Evolutionary conservation across 2,329 filamentous ascomycete genomes (phyloP), one percentile per base, ranked within the genome.

Genomic region (Berkeleyomyces rouxiae): DNA sequence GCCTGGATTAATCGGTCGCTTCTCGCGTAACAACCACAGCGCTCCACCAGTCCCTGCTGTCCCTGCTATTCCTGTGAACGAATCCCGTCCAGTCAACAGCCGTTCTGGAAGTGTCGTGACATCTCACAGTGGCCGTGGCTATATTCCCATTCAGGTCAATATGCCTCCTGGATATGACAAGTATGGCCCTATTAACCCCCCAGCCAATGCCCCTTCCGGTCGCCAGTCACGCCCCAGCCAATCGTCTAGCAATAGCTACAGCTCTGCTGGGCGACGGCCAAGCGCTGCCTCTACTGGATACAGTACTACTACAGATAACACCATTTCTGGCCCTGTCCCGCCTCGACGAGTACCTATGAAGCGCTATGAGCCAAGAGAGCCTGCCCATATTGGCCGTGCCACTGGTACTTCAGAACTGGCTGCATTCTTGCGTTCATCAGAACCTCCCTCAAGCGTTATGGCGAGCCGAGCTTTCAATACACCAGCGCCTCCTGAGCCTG

Each of bases 371-470:
- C 77, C 81, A 2, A 76, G 80, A 55, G 81, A 83, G 3, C 73
- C 80, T 2, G 72, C 74, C 43, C 70, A 71, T n/a, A 67, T 71
- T 3, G 71, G 71, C 5, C 73, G 72, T n/a, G 71, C 71, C 51
- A 87, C 73, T n/a, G 72, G 74, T 55, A 90, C 85, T 1, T 79
- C 80, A 16, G 87, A 90, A 59, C 73, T 92, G 53, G 87, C 88
- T 0, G 82, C 83, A 60, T 92, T 92, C 70, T 74, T 93, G 40
- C 81, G 79, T 61, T 82, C 83, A 68, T 87, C 85, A 11, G 84
- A 78, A 42, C 86, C 87, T 2, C 83, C 85, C 40, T 7, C 63
- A 5, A 37, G 49, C 10, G 63, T 60, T 47, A 61, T 60, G 61
- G 47, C 36, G 4, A 53, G 16, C 16, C 13, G 46, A 7, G 16